Percentiles rank a stretch among this genome's conserved stretches.
Evolutionary conservation across 2,329 filamentous ascomycete genomes (phyloP).

Genomic region (Leptographium procerum): DNA sequence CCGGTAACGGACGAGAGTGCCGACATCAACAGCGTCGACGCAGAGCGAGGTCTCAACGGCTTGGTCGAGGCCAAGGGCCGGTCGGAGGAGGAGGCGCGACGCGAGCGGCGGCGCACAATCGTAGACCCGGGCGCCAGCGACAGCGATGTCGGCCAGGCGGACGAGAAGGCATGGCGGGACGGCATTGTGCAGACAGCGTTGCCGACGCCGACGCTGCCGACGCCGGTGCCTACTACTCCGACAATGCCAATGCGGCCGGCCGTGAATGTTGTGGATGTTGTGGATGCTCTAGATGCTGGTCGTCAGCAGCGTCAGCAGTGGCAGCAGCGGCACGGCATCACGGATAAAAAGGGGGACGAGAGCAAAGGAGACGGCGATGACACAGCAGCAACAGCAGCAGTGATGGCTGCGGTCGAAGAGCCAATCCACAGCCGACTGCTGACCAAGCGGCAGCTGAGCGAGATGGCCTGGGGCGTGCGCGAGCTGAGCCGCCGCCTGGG

Average conservation of each 20-base stretch:
- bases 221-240: constrained; percentile 25
- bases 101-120: constrained; percentile 13
- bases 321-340: not conserved
- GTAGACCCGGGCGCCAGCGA: constrained; percentile 31
- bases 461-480: constrained; percentile 94
- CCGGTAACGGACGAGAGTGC: not conserved
- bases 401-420: constrained; percentile 11
- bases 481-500: constrained; percentile 80
- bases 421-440: constrained; percentile 56
- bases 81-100: constrained; percentile 20
- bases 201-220: constrained; percentile 24
- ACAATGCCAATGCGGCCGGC: constrained; percentile 39
- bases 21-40: not conserved
- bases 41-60: not conserved
- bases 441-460: constrained; percentile 87
- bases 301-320: constrained; percentile 30
- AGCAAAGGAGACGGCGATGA: constrained; percentile 9
- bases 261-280: no score
- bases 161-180: constrained; percentile 44
- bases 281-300: no score
- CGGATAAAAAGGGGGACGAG: constrained; percentile 22
- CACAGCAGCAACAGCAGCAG: not conserved
- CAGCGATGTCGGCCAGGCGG: constrained; percentile 37
- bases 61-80: constrained; percentile 20
- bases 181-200: constrained; percentile 27